Conservation (phyloP, 2,329 filamentous ascomycete genomes). For the Cylindrodendrum hubeiense region DNA sequence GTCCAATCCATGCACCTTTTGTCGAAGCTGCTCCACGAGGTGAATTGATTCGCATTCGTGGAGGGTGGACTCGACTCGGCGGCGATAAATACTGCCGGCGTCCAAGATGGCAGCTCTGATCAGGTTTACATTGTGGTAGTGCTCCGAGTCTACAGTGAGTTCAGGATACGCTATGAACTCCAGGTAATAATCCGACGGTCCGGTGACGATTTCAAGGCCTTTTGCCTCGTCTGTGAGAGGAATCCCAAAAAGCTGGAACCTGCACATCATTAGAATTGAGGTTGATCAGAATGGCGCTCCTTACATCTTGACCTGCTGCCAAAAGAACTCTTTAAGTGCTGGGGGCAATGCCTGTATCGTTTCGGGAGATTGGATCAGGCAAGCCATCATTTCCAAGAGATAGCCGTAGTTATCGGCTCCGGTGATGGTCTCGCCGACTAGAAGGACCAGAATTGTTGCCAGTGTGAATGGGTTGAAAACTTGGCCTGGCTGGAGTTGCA, state of each 20-base stretch:
- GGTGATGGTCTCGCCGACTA: constrained; percentile 57
- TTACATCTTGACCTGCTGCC: constrained; percentile 50
- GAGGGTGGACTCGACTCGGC: constrained; percentile 38
- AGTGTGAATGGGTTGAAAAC: constrained; percentile 53
- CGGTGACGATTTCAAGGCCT: constrained; percentile 39
- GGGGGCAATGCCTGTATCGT: constrained; percentile 32
- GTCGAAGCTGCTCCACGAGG: constrained; percentile 48
- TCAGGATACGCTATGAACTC: constrained; percentile 44
- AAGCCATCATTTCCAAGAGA: constrained; percentile 52
- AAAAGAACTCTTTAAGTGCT: constrained; percentile 41
- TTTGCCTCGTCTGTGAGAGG: constrained; percentile 45
- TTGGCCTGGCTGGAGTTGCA: constrained; percentile 41
- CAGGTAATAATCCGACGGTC: constrained; percentile 40
- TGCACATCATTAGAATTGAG: background rate
- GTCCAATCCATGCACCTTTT: constrained; percentile 45
- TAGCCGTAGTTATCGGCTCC: constrained; percentile 53
- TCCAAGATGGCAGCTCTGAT: constrained; percentile 43
- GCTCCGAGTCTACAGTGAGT: constrained; percentile 30
- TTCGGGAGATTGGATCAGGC: constrained; percentile 40
- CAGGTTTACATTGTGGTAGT: constrained; percentile 31
- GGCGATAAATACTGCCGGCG: constrained; percentile 44
- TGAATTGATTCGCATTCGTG: constrained; percentile 39
- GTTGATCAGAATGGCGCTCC: background rate
- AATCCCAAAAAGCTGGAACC: constrained; percentile 48
- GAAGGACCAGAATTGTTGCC: constrained; percentile 52